Conservation (phyloP, 106 monocot genomes). For the Apostasia shenzhenica region DNA sequence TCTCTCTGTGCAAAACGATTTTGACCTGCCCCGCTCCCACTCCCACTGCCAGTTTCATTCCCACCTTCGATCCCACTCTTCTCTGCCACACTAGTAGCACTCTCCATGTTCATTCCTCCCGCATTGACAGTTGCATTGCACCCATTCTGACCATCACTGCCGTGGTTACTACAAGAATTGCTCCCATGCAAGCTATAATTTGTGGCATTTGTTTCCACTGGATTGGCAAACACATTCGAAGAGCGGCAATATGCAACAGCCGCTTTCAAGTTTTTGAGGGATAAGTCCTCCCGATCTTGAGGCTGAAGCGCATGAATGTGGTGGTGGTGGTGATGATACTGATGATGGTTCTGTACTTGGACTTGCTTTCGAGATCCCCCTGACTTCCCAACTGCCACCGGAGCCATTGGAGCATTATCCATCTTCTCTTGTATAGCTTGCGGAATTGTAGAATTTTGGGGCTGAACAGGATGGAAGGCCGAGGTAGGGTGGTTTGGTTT, state of each 20-base stretch:
- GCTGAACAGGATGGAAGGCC: slow-evolving; percentile 46
- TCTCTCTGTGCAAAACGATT: slow-evolving; percentile 49
- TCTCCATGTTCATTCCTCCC: slow-evolving; percentile 33
- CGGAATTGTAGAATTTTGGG: slow-evolving; percentile 18
- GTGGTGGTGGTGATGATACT: slow-evolving; percentile 65
- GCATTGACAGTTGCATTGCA: slow-evolving; percentile 21
- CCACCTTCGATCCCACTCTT: slow-evolving; percentile 30
- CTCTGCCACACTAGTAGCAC: slow-evolving; percentile 19
- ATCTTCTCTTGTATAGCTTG: slow-evolving; percentile 27
- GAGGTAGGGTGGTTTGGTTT: slow-evolving; percentile 31
- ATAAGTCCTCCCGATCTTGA: slow-evolving; percentile 37
- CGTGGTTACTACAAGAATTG: slow-evolving; percentile 58
- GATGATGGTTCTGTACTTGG: slow-evolving; percentile 60
- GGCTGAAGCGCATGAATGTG: slow-evolving; percentile 30
- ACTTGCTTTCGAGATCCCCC: slow-evolving; percentile 24
- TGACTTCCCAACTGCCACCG: slow-evolving; percentile 10
- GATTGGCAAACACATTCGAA: slow-evolving; percentile 31
- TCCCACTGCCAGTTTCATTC: slow-evolving; percentile 42
- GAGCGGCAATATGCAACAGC: slow-evolving; percentile 35
- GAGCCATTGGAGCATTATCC: slow-evolving; percentile 14
- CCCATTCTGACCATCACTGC: slow-evolving; percentile 60
- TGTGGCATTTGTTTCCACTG: slow-evolving; percentile 50
- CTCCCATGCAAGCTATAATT: slow-evolving; percentile 61
- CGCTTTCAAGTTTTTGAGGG: slow-evolving; percentile 18
- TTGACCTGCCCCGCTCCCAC: slow-evolving; percentile 48